Evolutionary conservation across 768 basidiomycete species (phyloP).

Genomic region (Termitomyces heimii): DNA sequence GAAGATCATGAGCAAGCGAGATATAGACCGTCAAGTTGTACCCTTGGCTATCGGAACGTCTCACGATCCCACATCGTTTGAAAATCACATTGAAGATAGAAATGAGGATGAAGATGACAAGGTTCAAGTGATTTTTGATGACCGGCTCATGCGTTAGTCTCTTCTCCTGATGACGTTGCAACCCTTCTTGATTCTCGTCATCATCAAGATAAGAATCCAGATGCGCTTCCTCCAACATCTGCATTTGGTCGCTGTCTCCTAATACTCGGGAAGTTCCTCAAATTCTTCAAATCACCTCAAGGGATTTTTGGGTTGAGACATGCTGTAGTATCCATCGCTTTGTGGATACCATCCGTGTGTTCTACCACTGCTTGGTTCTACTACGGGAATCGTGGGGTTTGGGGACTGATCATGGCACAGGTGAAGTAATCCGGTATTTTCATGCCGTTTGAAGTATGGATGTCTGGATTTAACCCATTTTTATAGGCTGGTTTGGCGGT

Average conservation of each 20-base stretch:
- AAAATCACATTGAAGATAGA: constrained; percentile 12
- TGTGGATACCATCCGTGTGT: constrained; percentile 37
- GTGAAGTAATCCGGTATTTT: constrained; percentile 9
- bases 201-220: constrained; percentile 32
- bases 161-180: background rate
- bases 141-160: constrained; percentile 8
- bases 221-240: constrained; percentile 34
- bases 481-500: constrained; percentile 29
- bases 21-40: constrained; percentile 18
- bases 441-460: background rate
- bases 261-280: constrained; percentile 24
- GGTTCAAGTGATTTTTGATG: constrained; percentile 4
- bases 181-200: background rate
- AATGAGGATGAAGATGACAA: constrained; percentile 8
- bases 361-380: constrained; percentile 33
- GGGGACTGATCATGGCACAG: constrained; percentile 42
- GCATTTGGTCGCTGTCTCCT: constrained; percentile 26
- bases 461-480: background rate
- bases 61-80: constrained; percentile 28
- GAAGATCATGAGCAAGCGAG: constrained; percentile 23
- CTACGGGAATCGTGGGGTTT: constrained; percentile 35
- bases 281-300: constrained; percentile 34
- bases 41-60: constrained; percentile 32
- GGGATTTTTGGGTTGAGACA: constrained; percentile 35
- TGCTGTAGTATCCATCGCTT: constrained; percentile 32